Conservation (phyloP, 495 filamentous ascomycete species). For the Daldinia grandis region DNA sequence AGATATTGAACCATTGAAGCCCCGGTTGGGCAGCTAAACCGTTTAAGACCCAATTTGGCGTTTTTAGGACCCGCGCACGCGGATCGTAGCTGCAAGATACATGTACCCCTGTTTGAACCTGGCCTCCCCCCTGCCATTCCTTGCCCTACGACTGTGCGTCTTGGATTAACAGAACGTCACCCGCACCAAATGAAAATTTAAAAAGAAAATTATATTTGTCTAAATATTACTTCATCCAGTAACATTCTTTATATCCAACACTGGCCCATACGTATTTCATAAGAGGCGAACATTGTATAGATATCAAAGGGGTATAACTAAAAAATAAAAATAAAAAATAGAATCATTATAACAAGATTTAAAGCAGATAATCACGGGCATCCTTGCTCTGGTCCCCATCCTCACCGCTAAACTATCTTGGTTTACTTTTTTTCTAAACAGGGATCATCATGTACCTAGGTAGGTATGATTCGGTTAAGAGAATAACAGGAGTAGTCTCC, state of each 20-base stretch:
- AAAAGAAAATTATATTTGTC: constrained; percentile 1
- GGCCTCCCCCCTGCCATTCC: constrained; percentile 6
- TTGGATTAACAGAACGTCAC: constrained; percentile 13
- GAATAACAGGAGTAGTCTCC: not conserved
- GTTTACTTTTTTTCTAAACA: constrained; percentile 1
- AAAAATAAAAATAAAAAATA: no score
- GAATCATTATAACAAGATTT: not conserved
- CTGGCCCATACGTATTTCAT: not conserved
- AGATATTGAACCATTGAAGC: not conserved
- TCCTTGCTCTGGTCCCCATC: not conserved
- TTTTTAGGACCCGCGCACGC: constrained; percentile 22
- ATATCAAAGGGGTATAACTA: not conserved
- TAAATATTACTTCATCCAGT: not conserved
- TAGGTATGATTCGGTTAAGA: not conserved
- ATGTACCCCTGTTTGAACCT: constrained; percentile 9
- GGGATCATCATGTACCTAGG: not conserved
- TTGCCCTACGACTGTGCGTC: constrained; percentile 3
- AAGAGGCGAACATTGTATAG: not conserved
- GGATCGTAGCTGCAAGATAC: constrained; percentile 13
- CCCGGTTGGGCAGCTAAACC: constrained; percentile 13
- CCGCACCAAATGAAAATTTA: not conserved
- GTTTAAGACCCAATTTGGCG: constrained; percentile 18
- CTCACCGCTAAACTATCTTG: not conserved
- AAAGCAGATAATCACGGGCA: not conserved
- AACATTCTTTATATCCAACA: not conserved